Percentiles rank a stretch among this genome's conserved stretches.
phyloP scores from a whole-genome alignment of 2,329 filamentous ascomycete species.

The Exophiala sideris region DNA sequence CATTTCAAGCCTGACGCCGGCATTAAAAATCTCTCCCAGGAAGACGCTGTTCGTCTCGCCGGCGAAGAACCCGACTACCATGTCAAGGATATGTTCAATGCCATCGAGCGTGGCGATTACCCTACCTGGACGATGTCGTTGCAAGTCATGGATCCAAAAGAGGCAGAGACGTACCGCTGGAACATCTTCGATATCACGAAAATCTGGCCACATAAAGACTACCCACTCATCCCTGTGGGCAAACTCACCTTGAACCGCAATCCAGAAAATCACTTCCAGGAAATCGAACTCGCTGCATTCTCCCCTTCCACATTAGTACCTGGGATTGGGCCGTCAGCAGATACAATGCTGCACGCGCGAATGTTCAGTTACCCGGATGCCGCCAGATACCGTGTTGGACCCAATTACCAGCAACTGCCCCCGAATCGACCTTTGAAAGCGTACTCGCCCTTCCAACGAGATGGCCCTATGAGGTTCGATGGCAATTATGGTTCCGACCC shows the following conservation, averaged over 20 bases:
- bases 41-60: slow-evolving; percentile 54
- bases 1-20: slow-evolving; percentile 64
- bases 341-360: slow-evolving; percentile 61
- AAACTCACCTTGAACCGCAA: slow-evolving; percentile 64
- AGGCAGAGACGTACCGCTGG: slow-evolving; percentile 60
- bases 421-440: slow-evolving; percentile 35
- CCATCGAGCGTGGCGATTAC: slow-evolving; percentile 59
- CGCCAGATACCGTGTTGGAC: slow-evolving; percentile 39
- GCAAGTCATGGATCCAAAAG: slow-evolving; percentile 61
- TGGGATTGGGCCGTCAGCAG: slow-evolving; percentile 60
- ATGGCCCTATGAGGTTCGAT: slow-evolving; percentile 36
- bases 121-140: slow-evolving; percentile 65
- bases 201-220: slow-evolving; percentile 63
- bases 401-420: slow-evolving; percentile 42
- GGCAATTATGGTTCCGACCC: slow-evolving; percentile 60
- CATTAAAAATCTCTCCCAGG: slow-evolving; percentile 57
- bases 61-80: slow-evolving; percentile 60
- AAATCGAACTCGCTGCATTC: slow-evolving; percentile 64
- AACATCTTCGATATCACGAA: slow-evolving; percentile 69
- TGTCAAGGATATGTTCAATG: slow-evolving; percentile 62
- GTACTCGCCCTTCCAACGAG: slow-evolving; percentile 53
- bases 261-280: slow-evolving; percentile 64
- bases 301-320: slow-evolving; percentile 63
- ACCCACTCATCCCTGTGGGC: slow-evolving; percentile 62
- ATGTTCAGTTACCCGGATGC: slow-evolving; percentile 61